Evolutionary conservation across 257 asterid genomes (phyloP), one percentile per base, ranked within the genome.

Genomic region (Solanum ossicruentum): DNA sequence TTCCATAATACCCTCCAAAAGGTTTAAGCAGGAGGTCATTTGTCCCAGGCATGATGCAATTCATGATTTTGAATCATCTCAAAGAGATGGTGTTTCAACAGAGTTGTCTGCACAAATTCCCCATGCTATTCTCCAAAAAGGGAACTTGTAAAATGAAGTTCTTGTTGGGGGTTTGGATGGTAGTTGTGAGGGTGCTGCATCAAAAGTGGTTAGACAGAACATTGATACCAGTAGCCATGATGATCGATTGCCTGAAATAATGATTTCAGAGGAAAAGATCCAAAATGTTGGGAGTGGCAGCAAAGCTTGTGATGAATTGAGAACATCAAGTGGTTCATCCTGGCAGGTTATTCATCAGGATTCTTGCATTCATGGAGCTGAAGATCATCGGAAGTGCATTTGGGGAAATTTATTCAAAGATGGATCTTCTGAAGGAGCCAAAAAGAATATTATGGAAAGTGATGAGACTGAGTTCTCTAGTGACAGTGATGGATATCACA

Each of bases 401-500:
- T 1, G 70, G 45, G 77, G 39, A 67, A 79, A 86, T 83, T 82
- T 86, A 83, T 61, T 20, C 65, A 43, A 65, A 55, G 85, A 49
- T 82, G 66, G 20, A 57, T 36, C 56, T 63, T 7, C 73, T 81
- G 66, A 41, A 67, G 85, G 67, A 82, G 84, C 67, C 83, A 88
- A 83, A 85, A 91, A 85, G 43, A 69, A 81, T 79, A 21, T 69
- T 12, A 60, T 51, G 57, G 81, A 51, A 21, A 47, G 73, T 84
- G 82, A 55, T 70, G 85, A 85, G 75, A 82, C 73, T 13, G 90
- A 87, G 61, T 72, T 69, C 26, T 85, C 86, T 80, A 85, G 87
- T 83, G 91, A 90, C 51, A 81, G 84, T 84, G 92, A 88, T 66
- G 89, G 85, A 43, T 88, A 80, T 87, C 86, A 83, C 55, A 90